A percentile compares a stretch with the other conserved stretches of the same genome.
These are phyloP conservation scores for Phialophora expanda DNA, from an alignment of 2,329 filamentous ascomycete genomes.

Conservation along the genomic window DNA sequence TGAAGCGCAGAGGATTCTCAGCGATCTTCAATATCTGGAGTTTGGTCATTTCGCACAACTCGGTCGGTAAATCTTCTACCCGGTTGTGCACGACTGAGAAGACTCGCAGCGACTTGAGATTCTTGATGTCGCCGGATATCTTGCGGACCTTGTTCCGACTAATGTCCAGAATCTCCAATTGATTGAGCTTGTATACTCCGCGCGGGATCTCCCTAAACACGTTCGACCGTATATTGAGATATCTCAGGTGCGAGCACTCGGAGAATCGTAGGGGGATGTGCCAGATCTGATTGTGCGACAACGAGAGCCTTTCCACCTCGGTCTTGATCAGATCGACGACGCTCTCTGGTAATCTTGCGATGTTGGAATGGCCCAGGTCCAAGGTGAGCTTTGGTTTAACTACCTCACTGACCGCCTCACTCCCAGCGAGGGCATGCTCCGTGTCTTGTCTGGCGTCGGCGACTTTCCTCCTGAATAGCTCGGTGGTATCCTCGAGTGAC, in stretches of 20 bases:
- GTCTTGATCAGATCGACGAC: conserved; percentile 59
- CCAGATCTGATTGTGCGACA: conserved; percentile 59
- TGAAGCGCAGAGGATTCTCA: conserved; percentile 83
- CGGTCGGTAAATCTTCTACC: conserved; percentile 81
- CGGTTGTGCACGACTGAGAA: conserved; percentile 85
- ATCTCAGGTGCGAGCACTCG: conserved; percentile 55
- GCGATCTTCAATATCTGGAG: conserved; percentile 88
- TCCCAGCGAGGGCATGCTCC: conserved; percentile 54
- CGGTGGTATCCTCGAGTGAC: conserved; percentile 52
- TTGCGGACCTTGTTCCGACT: conserved; percentile 82
- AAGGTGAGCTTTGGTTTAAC: conserved; percentile 58
- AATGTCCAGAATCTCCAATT: conserved; percentile 90
- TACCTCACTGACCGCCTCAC: conserved; percentile 52
- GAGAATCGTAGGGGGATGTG: conserved; percentile 56
- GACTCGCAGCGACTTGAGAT: conserved; percentile 83
- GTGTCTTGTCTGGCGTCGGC: conserved; percentile 55
- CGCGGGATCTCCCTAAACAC: conserved; percentile 66
- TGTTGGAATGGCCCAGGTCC: conserved; percentile 57
- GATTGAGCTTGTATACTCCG: conserved; percentile 78
- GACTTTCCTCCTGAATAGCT: conserved; percentile 52
- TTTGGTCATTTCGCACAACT: conserved; percentile 86
- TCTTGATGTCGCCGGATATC: conserved; percentile 78
- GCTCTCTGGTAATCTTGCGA: conserved; percentile 55
- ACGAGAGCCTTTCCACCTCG: conserved; percentile 59
- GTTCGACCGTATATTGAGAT: conserved; percentile 58